Conservation (phyloP, 2,329 filamentous ascomycete species). For the Bipolaris bicolor region DNA sequence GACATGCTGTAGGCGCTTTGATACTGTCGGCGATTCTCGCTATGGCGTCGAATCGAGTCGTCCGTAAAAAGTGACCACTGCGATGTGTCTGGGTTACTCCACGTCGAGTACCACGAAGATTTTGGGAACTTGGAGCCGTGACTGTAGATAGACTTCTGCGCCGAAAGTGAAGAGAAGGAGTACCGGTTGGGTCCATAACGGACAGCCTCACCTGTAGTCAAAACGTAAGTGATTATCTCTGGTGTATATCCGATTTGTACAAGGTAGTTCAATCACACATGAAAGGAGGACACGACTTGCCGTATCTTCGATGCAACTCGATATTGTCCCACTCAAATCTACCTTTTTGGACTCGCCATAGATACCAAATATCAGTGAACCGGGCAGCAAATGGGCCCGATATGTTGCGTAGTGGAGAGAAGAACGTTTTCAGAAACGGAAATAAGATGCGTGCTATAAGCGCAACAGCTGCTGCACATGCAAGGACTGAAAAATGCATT, state of each 20-base stretch:
- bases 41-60: slow-evolving; percentile 46
- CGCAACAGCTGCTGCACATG: slow-evolving; percentile 5
- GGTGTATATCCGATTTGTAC: neutral
- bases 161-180: slow-evolving; percentile 10
- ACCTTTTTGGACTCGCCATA: slow-evolving; percentile 13
- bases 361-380: slow-evolving; percentile 23
- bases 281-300: slow-evolving; percentile 1
- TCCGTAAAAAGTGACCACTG: slow-evolving; percentile 47
- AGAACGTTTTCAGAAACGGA: slow-evolving; percentile 6
- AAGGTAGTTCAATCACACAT: neutral
- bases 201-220: slow-evolving; percentile 10
- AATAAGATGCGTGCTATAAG: slow-evolving; percentile 13
- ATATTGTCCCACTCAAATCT: slow-evolving; percentile 16
- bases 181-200: slow-evolving; percentile 20
- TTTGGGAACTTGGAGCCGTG: slow-evolving; percentile 30
- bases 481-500: slow-evolving; percentile 12
- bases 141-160: slow-evolving; percentile 26
- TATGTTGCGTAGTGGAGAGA: slow-evolving; percentile 16
- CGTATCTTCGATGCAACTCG: slow-evolving; percentile 20
- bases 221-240: neutral
- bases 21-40: slow-evolving; percentile 42
- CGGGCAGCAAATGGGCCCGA: slow-evolving; percentile 17
- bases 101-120: slow-evolving; percentile 27
- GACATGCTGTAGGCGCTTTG: slow-evolving; percentile 18
- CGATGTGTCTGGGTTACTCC: slow-evolving; percentile 32